Evolutionary conservation across 495 filamentous ascomycete species (phyloP).

Genomic region (Xanthoparmelia taractica): DNA sequence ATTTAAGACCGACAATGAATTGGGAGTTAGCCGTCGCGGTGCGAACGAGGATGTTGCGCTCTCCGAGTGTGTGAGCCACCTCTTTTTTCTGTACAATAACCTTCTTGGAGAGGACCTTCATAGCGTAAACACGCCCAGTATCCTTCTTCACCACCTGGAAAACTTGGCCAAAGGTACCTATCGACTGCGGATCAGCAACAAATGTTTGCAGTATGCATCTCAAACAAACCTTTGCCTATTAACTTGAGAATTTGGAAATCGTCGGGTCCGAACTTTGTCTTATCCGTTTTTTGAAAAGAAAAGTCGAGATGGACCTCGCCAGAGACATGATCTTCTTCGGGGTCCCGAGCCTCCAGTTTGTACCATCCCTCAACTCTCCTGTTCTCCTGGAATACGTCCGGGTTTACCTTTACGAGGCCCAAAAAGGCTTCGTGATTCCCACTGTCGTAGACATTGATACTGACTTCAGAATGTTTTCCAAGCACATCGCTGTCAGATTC

Average conservation of each 20-base stretch:
- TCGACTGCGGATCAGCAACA: constrained; percentile 11
- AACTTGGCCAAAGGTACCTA: constrained; percentile 91
- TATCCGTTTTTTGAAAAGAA: constrained; percentile 79
- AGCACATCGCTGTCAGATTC: constrained; percentile 71
- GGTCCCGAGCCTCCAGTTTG: constrained; percentile 59
- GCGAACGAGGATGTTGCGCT: constrained; percentile 92
- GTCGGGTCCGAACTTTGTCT: constrained; percentile 89
- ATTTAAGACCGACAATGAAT: constrained; percentile 97
- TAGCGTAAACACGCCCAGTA: constrained; percentile 90
- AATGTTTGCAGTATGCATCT: neutral
- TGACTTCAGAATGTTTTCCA: constrained; percentile 82
- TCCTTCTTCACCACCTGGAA: constrained; percentile 99
- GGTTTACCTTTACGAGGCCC: constrained; percentile 75
- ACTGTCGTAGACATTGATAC: constrained; percentile 90
- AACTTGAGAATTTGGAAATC: constrained; percentile 94
- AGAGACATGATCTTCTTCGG: constrained; percentile 60
- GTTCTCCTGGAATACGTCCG: constrained; percentile 59
- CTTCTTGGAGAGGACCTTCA: constrained; percentile 99
- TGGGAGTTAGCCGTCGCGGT: constrained; percentile 93
- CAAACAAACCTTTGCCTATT: constrained; percentile 71
- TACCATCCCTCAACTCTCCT: constrained; percentile 78
- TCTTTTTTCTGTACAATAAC: constrained; percentile 99
- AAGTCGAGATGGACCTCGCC: constrained; percentile 90
- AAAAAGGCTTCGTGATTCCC: constrained; percentile 80
- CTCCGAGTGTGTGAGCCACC: constrained; percentile 91